A percentile compares a stretch with the other conserved stretches of the same genome.
These are phyloP conservation scores for Hypoxylon subgilvum DNA, from an alignment of 495 filamentous ascomycete genomes.

Conservation along the genomic window DNA sequence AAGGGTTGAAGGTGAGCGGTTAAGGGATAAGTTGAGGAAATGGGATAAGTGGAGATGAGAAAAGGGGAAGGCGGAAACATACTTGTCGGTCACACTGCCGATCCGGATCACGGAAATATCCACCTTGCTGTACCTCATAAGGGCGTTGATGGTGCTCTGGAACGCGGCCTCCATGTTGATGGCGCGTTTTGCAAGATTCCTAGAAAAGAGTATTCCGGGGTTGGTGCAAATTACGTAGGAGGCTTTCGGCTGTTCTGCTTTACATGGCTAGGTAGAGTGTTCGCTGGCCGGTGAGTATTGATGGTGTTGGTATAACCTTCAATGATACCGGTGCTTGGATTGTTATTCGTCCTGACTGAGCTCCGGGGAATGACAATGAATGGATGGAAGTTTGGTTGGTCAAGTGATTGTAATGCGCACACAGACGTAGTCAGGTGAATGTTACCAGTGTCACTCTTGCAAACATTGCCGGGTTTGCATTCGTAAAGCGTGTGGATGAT, in stretches of 20 bases:
- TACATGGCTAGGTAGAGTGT: too few relatives aligned
- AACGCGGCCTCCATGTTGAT: constrained; percentile 27
- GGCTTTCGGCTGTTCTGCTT: background rate
- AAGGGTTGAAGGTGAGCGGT: background rate
- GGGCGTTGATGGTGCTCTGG: constrained; percentile 17
- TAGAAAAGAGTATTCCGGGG: constrained; percentile 7
- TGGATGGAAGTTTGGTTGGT: constrained; percentile 1
- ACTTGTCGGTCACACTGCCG: constrained; percentile 40
- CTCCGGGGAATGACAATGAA: background rate
- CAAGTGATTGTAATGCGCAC: background rate
- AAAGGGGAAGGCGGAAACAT: constrained; percentile 8
- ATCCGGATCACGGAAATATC: constrained; percentile 40
- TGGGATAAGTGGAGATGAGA: too few relatives aligned
- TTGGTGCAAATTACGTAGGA: background rate
- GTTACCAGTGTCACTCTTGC: background rate
- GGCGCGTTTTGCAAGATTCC: constrained; percentile 4
- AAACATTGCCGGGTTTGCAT: background rate
- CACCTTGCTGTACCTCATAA: constrained; percentile 40
- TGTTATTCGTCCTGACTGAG: too few relatives aligned
- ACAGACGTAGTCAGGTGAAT: background rate
- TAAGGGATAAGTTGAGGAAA: background rate
- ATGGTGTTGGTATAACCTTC: too few relatives aligned
- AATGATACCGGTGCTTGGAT: too few relatives aligned
- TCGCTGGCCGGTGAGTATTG: too few relatives aligned
- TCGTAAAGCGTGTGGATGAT: background rate